Conservation (phyloP, 768 basidiomycete genomes). For the Pleurotus djamor region DNA sequence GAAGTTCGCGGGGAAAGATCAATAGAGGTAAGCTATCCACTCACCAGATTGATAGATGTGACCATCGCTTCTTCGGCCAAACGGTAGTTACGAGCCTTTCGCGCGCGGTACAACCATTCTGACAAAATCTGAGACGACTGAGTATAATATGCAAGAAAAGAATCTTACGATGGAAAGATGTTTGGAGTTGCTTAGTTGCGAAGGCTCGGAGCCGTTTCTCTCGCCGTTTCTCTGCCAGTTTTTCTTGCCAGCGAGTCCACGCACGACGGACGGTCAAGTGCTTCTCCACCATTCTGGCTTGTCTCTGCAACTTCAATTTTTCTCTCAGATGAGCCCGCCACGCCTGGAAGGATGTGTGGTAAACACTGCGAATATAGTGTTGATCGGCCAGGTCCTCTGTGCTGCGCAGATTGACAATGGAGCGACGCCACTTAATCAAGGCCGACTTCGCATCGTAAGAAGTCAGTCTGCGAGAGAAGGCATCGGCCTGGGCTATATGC, state of each 20-base stretch:
- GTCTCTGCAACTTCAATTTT: conserved; percentile 45
- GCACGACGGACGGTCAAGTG: conserved; percentile 46
- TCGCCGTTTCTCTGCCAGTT: conserved; percentile 39
- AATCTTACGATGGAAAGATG: conserved; percentile 31
- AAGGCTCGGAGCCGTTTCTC: conserved; percentile 43
- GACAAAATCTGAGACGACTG: conserved; percentile 8
- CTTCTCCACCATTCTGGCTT: conserved; percentile 52
- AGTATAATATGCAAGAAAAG: conserved; percentile 12
- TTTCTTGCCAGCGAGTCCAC: conserved; percentile 48
- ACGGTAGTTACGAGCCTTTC: conserved; percentile 33
- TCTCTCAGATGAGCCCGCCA: conserved; percentile 59
- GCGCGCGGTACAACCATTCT: conserved; percentile 49
- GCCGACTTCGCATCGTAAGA: conserved; percentile 32
- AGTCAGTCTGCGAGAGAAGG: conserved; percentile 43
- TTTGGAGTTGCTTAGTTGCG: conserved; percentile 32
- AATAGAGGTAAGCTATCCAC: background rate
- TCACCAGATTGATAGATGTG: conserved; percentile 38
- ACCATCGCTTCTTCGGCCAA: conserved; percentile 42
- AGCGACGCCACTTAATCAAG: conserved; percentile 45
- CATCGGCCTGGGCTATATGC: conserved; percentile 42
- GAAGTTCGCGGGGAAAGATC: background rate
- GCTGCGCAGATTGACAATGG: conserved; percentile 41
- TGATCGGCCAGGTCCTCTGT: conserved; percentile 45
- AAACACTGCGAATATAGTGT: conserved; percentile 40
- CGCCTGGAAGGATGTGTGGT: conserved; percentile 35